These are phyloP conservation scores for Mollisia scopiformis DNA, from an alignment of 2,329 filamentous ascomycete species.

Conservation along the genomic window DNA sequence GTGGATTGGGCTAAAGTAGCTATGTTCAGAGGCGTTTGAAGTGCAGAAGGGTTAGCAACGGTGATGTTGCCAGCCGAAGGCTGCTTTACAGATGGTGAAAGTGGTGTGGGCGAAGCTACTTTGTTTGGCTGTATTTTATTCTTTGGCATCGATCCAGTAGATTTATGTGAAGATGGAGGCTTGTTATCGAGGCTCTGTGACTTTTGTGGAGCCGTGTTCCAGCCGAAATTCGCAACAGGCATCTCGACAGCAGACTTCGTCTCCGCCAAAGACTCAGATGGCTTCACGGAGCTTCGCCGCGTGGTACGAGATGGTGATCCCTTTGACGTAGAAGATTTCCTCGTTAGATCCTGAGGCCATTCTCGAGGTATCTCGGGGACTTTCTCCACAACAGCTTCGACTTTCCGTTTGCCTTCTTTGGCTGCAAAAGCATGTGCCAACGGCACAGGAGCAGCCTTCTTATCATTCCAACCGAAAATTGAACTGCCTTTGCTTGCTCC, in stretches of 20 bases:
- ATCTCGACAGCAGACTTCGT: constrained; percentile 6
- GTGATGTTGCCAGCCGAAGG: neutral
- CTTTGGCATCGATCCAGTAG: neutral
- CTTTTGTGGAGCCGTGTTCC: constrained; percentile 16
- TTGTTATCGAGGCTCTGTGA: neutral
- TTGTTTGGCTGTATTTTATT: neutral
- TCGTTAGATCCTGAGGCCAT: constrained; percentile 29
- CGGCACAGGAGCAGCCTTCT: constrained; percentile 51
- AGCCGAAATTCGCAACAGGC: constrained; percentile 29
- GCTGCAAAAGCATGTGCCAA: constrained; percentile 39
- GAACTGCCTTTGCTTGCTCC: constrained; percentile 49
- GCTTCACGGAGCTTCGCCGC: constrained; percentile 25
- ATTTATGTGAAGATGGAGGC: neutral
- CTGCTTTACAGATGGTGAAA: neutral
- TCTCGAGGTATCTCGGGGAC: constrained; percentile 29
- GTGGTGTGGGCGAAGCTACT: neutral
- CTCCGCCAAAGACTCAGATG: constrained; percentile 9
- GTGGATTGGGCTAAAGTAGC: neutral
- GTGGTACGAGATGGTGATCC: constrained; percentile 23
- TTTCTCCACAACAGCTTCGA: constrained; percentile 11
- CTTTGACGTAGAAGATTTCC: constrained; percentile 25
- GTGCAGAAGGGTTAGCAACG: neutral
- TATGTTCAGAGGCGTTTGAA: neutral
- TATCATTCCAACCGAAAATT: constrained; percentile 64
- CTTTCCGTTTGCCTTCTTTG: constrained; percentile 23